Evolutionary conservation across 192 early-diverging fungal genomes (phyloP), one percentile per base, ranked within the genome.

Genomic region (Chytriomyces confervae): DNA sequence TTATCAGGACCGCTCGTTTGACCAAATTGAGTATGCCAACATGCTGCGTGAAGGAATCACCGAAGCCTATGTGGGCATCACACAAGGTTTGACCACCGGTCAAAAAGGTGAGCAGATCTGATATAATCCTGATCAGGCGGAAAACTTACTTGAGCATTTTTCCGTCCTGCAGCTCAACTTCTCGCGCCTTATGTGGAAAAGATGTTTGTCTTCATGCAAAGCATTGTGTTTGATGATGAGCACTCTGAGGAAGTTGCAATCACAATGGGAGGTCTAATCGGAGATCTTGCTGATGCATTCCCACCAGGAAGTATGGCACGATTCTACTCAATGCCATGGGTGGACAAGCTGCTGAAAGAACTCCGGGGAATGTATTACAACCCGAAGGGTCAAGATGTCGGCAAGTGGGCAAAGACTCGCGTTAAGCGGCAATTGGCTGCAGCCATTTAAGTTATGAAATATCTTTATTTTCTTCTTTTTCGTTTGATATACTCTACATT

Each of bases 51-150:
- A 96, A 67, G 93, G 93, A 49, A 95, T 96, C 77, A 84, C 97
- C 50, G 97, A 98, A 82, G 96, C 96, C 8, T 97, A 95, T 84
- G 94, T 98, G 24, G 98, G 98, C 50, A 98, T 99, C 67, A 88
- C 92, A 0, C 96, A 98, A 77, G 98, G 96, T 5, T 82, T 98
- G 83, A 94, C 95, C 78, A 80, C 88, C 3, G 92, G 89, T 20
- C 87, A 90, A 61, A 91, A 93, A 77, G 86, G 92, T 91, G 36
- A 60, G 77, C 81, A 7, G 16, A 23, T 36, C 78, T 20, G 66
- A 2, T 47, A 23, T 69, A 36, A 43, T 5, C 57, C 23, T 73
- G 57, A 13, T 71, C 20, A 43, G 49, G 45, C 23, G 50, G 80
- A 48, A 24, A 7, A 68, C 44, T 10, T 48, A 79, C 80, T 82